phyloP scores from a whole-genome alignment of 2,329 filamentous ascomycete species.

The Pseudohalonectria lignicola region DNA sequence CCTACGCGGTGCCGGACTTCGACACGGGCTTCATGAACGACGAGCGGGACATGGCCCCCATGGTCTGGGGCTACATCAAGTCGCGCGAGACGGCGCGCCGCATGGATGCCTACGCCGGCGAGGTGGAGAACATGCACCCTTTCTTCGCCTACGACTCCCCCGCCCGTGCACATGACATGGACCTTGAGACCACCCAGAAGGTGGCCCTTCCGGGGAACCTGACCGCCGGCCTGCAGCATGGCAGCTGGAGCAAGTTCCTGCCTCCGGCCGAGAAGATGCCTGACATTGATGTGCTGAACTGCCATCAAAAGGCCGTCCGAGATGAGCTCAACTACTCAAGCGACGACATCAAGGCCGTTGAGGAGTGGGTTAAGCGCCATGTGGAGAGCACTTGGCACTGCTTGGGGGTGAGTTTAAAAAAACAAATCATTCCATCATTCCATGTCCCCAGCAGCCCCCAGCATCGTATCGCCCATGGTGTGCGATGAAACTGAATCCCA shows the following conservation, averaged over 20 bases:
- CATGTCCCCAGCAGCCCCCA: background rate
- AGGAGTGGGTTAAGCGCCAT: slow-evolving; percentile 61
- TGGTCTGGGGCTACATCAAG: slow-evolving; percentile 38
- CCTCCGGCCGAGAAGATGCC: slow-evolving; percentile 39
- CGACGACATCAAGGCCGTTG: slow-evolving; percentile 52
- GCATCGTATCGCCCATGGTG: no score
- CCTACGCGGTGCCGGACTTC: slow-evolving; percentile 32
- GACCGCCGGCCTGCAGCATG: slow-evolving; percentile 61
- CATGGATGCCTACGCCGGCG: slow-evolving; percentile 27
- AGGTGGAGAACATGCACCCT: slow-evolving; percentile 14
- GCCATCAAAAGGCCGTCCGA: slow-evolving; percentile 47
- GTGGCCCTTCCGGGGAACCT: slow-evolving; percentile 66
- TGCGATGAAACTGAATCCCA: no score
- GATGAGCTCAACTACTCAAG: slow-evolving; percentile 56
- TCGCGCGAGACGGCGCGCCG: slow-evolving; percentile 31
- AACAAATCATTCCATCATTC: background rate
- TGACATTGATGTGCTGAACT: slow-evolving; percentile 41
- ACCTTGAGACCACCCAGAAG: slow-evolving; percentile 62
- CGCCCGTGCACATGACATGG: slow-evolving; percentile 61
- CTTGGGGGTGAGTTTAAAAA: slow-evolving; percentile 38
- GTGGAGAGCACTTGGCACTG: slow-evolving; percentile 68
- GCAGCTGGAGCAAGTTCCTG: slow-evolving; percentile 56
- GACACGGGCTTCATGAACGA: slow-evolving; percentile 39
- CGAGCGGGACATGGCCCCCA: slow-evolving; percentile 36
- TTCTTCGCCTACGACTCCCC: slow-evolving; percentile 46